Conservation (phyloP, 2,329 filamentous ascomycete species). For the Proliferodiscus dingleyae region DNA sequence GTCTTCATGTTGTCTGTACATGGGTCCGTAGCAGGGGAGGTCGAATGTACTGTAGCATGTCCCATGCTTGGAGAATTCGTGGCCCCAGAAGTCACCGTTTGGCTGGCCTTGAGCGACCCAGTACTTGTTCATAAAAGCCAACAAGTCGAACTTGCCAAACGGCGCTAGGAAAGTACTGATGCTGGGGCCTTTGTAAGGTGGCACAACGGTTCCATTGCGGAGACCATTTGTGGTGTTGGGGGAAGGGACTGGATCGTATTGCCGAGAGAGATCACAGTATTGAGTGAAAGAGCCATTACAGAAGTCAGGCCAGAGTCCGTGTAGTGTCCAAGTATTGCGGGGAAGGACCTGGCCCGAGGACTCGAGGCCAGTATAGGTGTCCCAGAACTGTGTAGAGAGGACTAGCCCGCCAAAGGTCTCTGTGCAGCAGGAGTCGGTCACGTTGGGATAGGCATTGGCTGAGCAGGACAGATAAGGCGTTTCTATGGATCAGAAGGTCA, state of each 20-base stretch:
- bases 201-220: constrained; percentile 47
- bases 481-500: too few species aligned
- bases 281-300: constrained; percentile 57
- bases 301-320: constrained; percentile 38
- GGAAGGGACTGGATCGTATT: constrained; percentile 57
- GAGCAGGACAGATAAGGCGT: constrained; percentile 45
- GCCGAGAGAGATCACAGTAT: constrained; percentile 60
- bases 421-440: constrained; percentile 57
- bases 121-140: constrained; percentile 61
- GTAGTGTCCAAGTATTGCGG: constrained; percentile 49
- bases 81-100: constrained; percentile 59
- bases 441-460: constrained; percentile 36
- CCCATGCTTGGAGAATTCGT: constrained; percentile 64
- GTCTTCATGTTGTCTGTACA: constrained; percentile 51
- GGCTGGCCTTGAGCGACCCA: constrained; percentile 55
- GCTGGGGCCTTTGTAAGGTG: constrained; percentile 51
- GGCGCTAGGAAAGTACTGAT: constrained; percentile 55
- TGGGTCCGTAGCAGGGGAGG: constrained; percentile 57
- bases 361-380: constrained; percentile 58
- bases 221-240: constrained; percentile 60
- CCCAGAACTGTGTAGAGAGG: constrained; percentile 60
- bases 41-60: constrained; percentile 66
- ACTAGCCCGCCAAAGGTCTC: constrained; percentile 62
- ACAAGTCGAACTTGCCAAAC: constrained; percentile 54
- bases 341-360: constrained; percentile 53